Evolutionary conservation across 345 rosid genomes (phyloP), one percentile per base, ranked within the genome.

Genomic region (Heritiera littoralis): DNA sequence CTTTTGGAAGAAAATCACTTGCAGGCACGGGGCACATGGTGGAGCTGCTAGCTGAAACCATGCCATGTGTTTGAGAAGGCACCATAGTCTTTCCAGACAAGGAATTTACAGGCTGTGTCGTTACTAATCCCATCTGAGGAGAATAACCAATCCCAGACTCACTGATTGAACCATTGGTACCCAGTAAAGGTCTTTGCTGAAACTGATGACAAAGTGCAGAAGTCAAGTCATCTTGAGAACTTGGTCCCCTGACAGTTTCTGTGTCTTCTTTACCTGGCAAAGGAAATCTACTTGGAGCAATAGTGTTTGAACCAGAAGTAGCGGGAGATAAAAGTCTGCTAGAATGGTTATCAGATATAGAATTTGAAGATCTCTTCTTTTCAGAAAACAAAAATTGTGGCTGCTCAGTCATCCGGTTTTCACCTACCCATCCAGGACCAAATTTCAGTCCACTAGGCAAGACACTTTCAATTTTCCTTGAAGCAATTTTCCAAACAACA

Each of bases 361-460:
- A 81, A 76, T 78, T 82, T 54, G 82, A 81, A 68, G 80, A 78
- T 72, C 75, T 86, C 63, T 77, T 84, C 74, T 79, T 82, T 35
- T 83, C 88, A 10, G 78, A 60, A 23, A 64, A 43, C 9, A 73
- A 61, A 66, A 72, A 46, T 59, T 83, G 88, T 49, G 78, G 85
- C 80, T 77, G 81, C 75, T 84, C 89, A 67, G 75, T 55, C 48
- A 65, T 75, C 72, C 82, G 87, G 66, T 88, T 86, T 80, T 93
- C 98, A 83, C 94, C 96, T 14, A 91, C 89, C 97, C 94, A 91
- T 74, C 97, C 98, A 79, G 87, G 87, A 81, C 95, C 98, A 72
- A 84, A 87, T 74, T 87, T 84, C 30, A 86, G 67, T 41, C 95
- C 98, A 41, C 58, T 5, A 3, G 95, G 98, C 86, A 96, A 87